phyloP scores from a whole-genome alignment of 768 basidiomycete genomes.

The Mycena venus region DNA sequence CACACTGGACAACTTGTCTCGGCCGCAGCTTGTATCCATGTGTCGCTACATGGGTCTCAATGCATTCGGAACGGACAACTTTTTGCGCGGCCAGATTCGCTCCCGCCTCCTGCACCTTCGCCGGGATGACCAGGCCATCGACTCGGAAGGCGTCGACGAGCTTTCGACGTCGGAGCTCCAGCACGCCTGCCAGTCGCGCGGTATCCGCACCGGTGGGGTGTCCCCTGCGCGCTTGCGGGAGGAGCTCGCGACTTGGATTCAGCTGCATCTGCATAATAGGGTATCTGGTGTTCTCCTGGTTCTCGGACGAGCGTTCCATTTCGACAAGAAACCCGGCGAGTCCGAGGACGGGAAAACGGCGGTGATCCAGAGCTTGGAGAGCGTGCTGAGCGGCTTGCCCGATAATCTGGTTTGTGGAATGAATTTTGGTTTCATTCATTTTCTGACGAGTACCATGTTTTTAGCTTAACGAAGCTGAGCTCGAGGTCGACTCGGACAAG shows the following conservation, averaged over 20 bases:
- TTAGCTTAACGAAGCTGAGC: constrained; percentile 96
- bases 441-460: constrained; percentile 6
- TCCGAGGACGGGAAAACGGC: constrained; percentile 87
- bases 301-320: constrained; percentile 95
- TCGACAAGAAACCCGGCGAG: constrained; percentile 81
- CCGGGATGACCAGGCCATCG: constrained; percentile 94
- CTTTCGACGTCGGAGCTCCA: constrained; percentile 94
- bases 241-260: constrained; percentile 93
- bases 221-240: constrained; percentile 91
- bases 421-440: not conserved
- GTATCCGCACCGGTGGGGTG: constrained; percentile 89
- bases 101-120: constrained; percentile 85
- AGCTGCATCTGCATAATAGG: constrained; percentile 88
- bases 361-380: constrained; percentile 87
- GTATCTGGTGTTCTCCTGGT: constrained; percentile 96
- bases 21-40: constrained; percentile 98
- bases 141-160: constrained; percentile 89
- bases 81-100: constrained; percentile 92
- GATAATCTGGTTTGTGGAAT: constrained; percentile 85
- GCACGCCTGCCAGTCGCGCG: constrained; percentile 93
- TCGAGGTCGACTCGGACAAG: constrained; percentile 94
- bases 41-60: constrained; percentile 98
- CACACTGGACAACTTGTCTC: constrained; percentile 96
- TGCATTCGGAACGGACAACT: constrained; percentile 99
- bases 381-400: constrained; percentile 91